These are phyloP conservation scores for Syncephalastrum contaminatum DNA, from an alignment of 371 early-diverging fungal genomes.

Conservation along the genomic window DNA sequence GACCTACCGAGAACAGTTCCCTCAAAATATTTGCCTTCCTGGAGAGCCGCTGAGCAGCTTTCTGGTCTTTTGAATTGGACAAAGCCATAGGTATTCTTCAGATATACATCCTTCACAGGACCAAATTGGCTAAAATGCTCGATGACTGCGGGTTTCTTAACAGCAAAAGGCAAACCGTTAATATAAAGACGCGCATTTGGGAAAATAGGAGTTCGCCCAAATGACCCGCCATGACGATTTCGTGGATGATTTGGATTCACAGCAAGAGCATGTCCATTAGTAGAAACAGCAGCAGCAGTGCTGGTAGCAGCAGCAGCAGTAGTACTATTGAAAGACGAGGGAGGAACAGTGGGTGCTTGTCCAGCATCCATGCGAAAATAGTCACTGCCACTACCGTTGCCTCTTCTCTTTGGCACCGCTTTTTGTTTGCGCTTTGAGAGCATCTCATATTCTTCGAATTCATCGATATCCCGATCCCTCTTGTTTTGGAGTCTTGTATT, in stretches of 20 bases:
- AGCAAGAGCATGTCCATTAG: slow-evolving; percentile 6
- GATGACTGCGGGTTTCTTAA: slow-evolving; percentile 34
- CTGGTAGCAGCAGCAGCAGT: slow-evolving; percentile 9
- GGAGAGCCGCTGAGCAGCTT: slow-evolving; percentile 40
- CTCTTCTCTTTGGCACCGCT: slow-evolving; percentile 10
- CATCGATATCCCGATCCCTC: slow-evolving; percentile 30
- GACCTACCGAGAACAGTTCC: slow-evolving; percentile 40
- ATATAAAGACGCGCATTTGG: slow-evolving; percentile 5
- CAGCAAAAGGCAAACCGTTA: slow-evolving; percentile 26
- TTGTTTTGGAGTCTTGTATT: too few relatives aligned
- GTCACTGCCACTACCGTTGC: neutral
- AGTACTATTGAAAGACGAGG: slow-evolving; percentile 10
- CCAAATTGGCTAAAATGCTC: slow-evolving; percentile 49
- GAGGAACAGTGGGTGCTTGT: neutral
- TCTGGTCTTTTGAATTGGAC: slow-evolving; percentile 43
- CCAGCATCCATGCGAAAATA: neutral
- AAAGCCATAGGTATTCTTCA: slow-evolving; percentile 38
- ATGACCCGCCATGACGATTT: too few relatives aligned
- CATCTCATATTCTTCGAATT: slow-evolving; percentile 52
- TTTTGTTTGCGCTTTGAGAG: slow-evolving; percentile 31
- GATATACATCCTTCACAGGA: slow-evolving; percentile 37
- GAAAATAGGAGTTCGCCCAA: neutral
- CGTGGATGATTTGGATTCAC: too few relatives aligned
- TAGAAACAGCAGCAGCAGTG: neutral
- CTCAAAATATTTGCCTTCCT: slow-evolving; percentile 32